Evolutionary conservation across 495 filamentous ascomycete species (phyloP), one percentile per base, ranked within the genome.

Genomic region (Aspergillus leporis): DNA sequence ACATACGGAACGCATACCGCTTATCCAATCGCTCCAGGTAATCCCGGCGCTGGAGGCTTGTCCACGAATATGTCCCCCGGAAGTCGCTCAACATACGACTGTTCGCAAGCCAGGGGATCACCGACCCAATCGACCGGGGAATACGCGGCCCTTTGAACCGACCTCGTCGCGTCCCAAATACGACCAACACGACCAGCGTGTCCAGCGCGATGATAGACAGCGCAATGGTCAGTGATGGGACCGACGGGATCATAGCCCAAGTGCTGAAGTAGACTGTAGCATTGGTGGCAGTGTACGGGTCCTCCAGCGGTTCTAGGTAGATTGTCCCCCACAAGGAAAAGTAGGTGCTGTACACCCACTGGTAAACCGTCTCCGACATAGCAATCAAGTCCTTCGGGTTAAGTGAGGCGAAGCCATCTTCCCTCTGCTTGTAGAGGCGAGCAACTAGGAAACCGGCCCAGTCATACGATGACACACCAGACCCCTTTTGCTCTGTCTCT

Each of bases 321-420:
- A 72, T 67, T 9, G 72, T 59, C 5, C 69, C 66, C 73, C 73
- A 77, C 18, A 77, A 61, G 0, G 73, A 73, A 38, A 77, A 75
- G 51, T 77, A 77, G 4, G 74, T 75, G 47, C 69, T 69, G 53
- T 75, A 77, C 1, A 75, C 74, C 74, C 74, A 77, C 52, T 74
- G 68, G 49, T 75, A 77, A 12, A 77, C 74, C 4, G 47, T 65
- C 25, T 68, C 67, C n/a, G 71, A 72, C 21, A 73, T 51, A 16
- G 64, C 45, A 1, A 63, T 71, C 43, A 77, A 45, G 7, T 59
- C 57, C 8, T 36, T 56, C 2, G 69, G 14, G n/a, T 72, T 53
- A 1, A 77, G 58, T 0, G 67, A 63, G 18, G 67, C 63, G 18
- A 74, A 65, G 1, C 70, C 62, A 4, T 66, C 52, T 23, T 69